phyloP scores from a whole-genome alignment of 75 land plant species.

The Pinus tabuliformis region DNA sequence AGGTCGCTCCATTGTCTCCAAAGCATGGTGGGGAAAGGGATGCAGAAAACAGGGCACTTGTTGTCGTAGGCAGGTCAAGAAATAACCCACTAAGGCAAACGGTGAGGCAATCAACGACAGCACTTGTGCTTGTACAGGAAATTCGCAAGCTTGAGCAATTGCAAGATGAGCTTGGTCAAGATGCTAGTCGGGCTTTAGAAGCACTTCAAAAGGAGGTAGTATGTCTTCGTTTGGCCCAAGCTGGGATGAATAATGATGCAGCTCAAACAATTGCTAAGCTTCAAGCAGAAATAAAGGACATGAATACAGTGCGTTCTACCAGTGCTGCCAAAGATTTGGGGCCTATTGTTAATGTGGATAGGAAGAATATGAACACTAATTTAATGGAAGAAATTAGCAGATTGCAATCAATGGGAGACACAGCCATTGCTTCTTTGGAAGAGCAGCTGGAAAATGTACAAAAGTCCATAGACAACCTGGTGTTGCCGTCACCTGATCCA shows the following conservation, averaged over 20 bases:
- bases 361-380: slow-evolving; percentile 40
- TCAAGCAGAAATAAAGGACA: slow-evolving; percentile 83
- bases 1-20: slow-evolving; percentile 48
- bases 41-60: slow-evolving; percentile 9
- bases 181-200: slow-evolving; percentile 87
- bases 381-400: slow-evolving; percentile 77
- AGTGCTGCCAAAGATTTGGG: slow-evolving; percentile 27
- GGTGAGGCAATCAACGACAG: slow-evolving; percentile 50
- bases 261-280: slow-evolving; percentile 90
- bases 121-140: slow-evolving; percentile 87
- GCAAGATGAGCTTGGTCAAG: slow-evolving; percentile 96
- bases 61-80: slow-evolving; percentile 17
- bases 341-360: slow-evolving; percentile 11
- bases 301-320: slow-evolving; percentile 26
- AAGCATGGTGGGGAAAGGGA: neutral
- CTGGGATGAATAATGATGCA: slow-evolving; percentile 82
- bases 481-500: slow-evolving; percentile 52
- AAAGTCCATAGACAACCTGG: slow-evolving; percentile 86
- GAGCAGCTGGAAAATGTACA: slow-evolving; percentile 93
- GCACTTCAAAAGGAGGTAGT: slow-evolving; percentile 96
- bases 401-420: slow-evolving; percentile 64
- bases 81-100: slow-evolving; percentile 36
- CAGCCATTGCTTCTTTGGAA: slow-evolving; percentile 77
- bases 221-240: slow-evolving; percentile 76
- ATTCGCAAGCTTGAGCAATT: slow-evolving; percentile 94